Evolutionary conservation across 371 early-diverging fungal species (phyloP).

Genomic region (Catenaria anguillulae): DNA sequence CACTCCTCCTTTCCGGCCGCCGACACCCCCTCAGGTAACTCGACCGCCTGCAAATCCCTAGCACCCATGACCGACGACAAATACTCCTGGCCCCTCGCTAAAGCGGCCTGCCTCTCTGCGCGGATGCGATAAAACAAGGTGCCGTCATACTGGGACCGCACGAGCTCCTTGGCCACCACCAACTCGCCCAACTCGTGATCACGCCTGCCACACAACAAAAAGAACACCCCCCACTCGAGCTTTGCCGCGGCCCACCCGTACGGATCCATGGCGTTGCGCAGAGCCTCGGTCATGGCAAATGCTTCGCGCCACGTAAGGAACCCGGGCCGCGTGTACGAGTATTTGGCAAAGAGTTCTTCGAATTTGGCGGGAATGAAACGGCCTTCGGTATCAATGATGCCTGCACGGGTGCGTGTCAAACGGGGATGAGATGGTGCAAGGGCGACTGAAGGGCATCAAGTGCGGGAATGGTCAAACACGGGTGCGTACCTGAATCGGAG

Average conservation of each 20-base stretch:
- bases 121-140: not conserved
- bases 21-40: no score
- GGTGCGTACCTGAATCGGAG: conserved; percentile 26
- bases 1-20: no score
- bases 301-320: conserved; percentile 16
- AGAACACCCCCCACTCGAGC: not conserved
- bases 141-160: not conserved
- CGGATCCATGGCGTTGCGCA: conserved; percentile 20
- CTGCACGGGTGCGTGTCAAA: no score
- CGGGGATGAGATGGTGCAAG: no score
- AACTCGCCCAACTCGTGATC: not conserved
- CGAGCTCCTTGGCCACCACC: not conserved
- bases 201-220: not conserved
- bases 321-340: conserved; percentile 16
- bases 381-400: conserved; percentile 26
- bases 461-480: no score
- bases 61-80: no score
- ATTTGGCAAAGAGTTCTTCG: conserved; percentile 34
- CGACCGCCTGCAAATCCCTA: no score
- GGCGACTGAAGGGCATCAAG: no score
- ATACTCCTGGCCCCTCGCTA: no score
- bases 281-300: conserved; percentile 11
- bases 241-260: conserved; percentile 18
- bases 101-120: no score
- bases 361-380: conserved; percentile 27